Evolutionary conservation across 2,329 filamentous ascomycete species (phyloP).

Genomic region (Thielaviopsis punctulata): DNA sequence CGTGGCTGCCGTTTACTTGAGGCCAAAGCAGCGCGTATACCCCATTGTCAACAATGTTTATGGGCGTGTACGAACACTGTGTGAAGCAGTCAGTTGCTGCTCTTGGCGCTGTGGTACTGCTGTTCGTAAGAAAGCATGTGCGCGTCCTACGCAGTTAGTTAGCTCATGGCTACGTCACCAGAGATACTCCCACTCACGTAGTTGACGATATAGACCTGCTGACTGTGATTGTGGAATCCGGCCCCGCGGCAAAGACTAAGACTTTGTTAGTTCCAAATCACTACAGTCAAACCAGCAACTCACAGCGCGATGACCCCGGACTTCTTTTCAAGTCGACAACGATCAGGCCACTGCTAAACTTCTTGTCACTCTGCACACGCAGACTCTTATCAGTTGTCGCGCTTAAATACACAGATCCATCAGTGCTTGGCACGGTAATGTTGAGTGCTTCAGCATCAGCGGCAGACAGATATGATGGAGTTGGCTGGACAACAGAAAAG

Average conservation of each 20-base stretch:
- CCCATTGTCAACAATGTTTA: slow-evolving; percentile 50
- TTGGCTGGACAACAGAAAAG: slow-evolving; percentile 2
- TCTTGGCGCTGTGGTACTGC: background rate
- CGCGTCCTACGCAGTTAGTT: background rate
- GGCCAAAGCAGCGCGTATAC: slow-evolving; percentile 61
- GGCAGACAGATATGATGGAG: slow-evolving; percentile 23
- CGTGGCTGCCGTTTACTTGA: slow-evolving; percentile 36
- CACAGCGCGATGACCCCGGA: slow-evolving; percentile 60
- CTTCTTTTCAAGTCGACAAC: slow-evolving; percentile 59
- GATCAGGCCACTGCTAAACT: slow-evolving; percentile 49
- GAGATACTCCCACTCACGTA: too few relatives aligned
- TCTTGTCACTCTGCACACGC: slow-evolving; percentile 45
- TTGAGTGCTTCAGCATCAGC: slow-evolving; percentile 28
- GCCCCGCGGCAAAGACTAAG: too few relatives aligned
- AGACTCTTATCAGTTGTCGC: slow-evolving; percentile 28
- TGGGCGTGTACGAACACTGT: slow-evolving; percentile 18
- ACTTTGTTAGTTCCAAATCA: too few relatives aligned
- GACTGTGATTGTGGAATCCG: too few relatives aligned
- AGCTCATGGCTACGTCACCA: background rate
- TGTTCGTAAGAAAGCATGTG: background rate
- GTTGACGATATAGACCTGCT: too few relatives aligned
- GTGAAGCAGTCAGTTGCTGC: slow-evolving; percentile 4
- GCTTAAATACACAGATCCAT: slow-evolving; percentile 33
- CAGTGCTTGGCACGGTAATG: slow-evolving; percentile 33
- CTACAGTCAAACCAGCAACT: background rate